Evolutionary conservation across 768 basidiomycete species (phyloP).

Genomic region (Boletus vermiculosoides): DNA sequence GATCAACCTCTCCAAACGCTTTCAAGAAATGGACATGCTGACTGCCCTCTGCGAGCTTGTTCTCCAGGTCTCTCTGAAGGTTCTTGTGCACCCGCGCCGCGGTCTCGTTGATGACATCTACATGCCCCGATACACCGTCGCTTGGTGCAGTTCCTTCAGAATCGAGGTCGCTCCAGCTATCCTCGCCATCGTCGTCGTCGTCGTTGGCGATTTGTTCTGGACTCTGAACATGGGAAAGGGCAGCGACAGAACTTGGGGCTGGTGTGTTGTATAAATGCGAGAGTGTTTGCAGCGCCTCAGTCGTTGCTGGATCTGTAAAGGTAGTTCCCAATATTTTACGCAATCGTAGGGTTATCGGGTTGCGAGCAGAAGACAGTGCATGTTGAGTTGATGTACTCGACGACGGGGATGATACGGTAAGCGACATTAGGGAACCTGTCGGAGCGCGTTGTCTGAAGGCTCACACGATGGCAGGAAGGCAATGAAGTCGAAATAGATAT

Average conservation of each 20-base stretch:
- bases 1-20: constrained; percentile 86
- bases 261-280: constrained; percentile 67
- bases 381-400: neutral
- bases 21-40: constrained; percentile 80
- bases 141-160: constrained; percentile 8
- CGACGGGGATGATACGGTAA: constrained; percentile 11
- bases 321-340: constrained; percentile 87
- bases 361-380: constrained; percentile 43
- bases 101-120: constrained; percentile 52
- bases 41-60: constrained; percentile 77
- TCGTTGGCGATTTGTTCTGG: constrained; percentile 31
- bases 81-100: constrained; percentile 76
- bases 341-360: constrained; percentile 82
- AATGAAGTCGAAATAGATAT: no score
- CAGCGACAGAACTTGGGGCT: constrained; percentile 19
- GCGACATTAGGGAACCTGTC: no score
- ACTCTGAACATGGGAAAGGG: neutral
- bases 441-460: neutral
- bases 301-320: constrained; percentile 73
- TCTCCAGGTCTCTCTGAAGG: constrained; percentile 82
- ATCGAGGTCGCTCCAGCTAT: constrained; percentile 27
- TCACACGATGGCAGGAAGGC: neutral
- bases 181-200: constrained; percentile 28
- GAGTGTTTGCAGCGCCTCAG: constrained; percentile 79
- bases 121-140: constrained; percentile 10